Evolutionary conservation across 176 grass and related monocot genomes (phyloP), one percentile per base, ranked within the genome.

Genomic region (Zoysia japonica): DNA sequence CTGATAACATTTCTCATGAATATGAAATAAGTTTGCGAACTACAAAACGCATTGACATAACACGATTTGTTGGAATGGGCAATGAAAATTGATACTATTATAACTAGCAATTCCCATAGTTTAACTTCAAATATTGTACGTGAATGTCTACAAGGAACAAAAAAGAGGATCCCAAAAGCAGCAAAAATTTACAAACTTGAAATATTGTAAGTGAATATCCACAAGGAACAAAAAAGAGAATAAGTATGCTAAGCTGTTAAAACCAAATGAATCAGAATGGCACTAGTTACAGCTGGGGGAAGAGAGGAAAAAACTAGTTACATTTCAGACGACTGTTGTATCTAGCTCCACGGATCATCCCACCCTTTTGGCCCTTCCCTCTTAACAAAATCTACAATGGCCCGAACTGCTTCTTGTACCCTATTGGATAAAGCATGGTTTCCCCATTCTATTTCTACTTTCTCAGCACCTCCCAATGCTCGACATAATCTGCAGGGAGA

Each of bases 331-430:
- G 6, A 49, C 74, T 80, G 55, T 2, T 60, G 43, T 72, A 72
- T 80, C 89, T 95, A 99, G 75, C 85, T 89, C 96, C 96, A 99
- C 11, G 96, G 96, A 82, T 99, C 96, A 68, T 99, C 96, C 96
- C 96, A 99, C 44, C 96, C 96, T 84, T 93, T 95, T 10, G 90
- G 96, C 46, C 96, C 96, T 79, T 99, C 96, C 83, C 90, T 89
- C 84, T 93, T 99, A 73, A 99, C 88, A 87, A 99, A 99, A 86
- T 99, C 96, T 71, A 99, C 48, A 78, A 99, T 93, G 87, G 92
- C 92, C 38, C 82, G 68, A 76, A 99, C 96, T 66, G 90, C 88
- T 73, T 99, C 96, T 89, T 99, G 92, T 48, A 88, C 86, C 72
- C 96, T 85, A 82, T 99, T 95, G 52, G 96, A 95, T 68, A 99